Evolutionary conservation across 2,329 filamentous ascomycete genomes (phyloP), one percentile per base, ranked within the genome.

Genomic region (Fusarium oligoseptatum): DNA sequence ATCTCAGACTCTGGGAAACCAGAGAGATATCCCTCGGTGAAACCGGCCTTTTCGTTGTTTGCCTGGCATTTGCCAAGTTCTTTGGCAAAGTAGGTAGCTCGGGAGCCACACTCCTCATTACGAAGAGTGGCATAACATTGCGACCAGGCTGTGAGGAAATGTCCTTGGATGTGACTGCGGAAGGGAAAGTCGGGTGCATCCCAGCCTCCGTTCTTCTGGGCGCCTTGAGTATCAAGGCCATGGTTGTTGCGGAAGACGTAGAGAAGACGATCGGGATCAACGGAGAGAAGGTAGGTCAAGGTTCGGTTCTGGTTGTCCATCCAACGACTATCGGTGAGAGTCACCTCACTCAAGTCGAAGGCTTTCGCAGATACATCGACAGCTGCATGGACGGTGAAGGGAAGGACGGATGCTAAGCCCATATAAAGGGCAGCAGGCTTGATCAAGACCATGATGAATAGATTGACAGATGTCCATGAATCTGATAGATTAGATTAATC

Each of bases 141-240:
- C 2, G 86, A 81, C 87, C 86, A 89, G 0, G 85, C 87, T 1
- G 82, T 86, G 36, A 89, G 83, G 36, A 85, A 85, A 75, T 89
- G 88, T 0, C 88, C 88, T 67, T 89, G 88, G 22, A 83, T 74
- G 60, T 89, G 88, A 0, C 83, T 84, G 15, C 87, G 84, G 75
- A 89, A 89, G 0, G 88, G 87, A 52, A 89, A 89, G 56, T 85
- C 80, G 1, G 88, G 88, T 2, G 85, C 85, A 76, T 89, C 88
- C 88, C 88, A 89, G 3, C 87, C 88, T 3, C 86, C 86, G 57
- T 87, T 87, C 7, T 81, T 58, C 2, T 79, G 70, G 2, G 87
- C 87, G 2, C 85, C 85, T 3, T 85, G 81, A 10, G 87, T 88
- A 32, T 77, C 72, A 2, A 76, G 7, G 2, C 62, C 67, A 14